Base-by-base conservation (phyloP, 805 yeast species). In the Hanseniaspora pseudoguilliermondii region DNA sequence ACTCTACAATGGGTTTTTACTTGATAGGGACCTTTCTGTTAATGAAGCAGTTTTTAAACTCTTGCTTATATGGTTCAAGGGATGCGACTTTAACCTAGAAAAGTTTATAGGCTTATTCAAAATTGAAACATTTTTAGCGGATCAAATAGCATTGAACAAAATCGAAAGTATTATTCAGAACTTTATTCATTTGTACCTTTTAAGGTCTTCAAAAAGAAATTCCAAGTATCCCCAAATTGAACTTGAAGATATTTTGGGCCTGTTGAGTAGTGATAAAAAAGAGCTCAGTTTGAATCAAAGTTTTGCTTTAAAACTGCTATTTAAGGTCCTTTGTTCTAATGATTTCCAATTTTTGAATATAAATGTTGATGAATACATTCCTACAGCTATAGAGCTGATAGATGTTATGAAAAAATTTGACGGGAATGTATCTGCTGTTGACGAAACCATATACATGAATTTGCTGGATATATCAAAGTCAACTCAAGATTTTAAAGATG, bases 401-500 rank as follows among this genome's bases (percentile, higher is more conserved):
- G 43, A 53, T 6, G 6, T 53, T 2, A 25, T 53, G 35, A 53
- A 46, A 16, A 29, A 38, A n/a, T 53, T 21, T 35, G 23, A 44
- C 29, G 35, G 34, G 7, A 32, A 29, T 9, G 25, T 15, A 11
- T 44, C 50, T 39, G 2, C 36, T 16, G 20, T 21, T 2, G 40
- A 35, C 8, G 48, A 46, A 39, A n/a, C 47, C 3, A 39, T 53
- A 16, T 53, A 23, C 38, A 43, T 53, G 56, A 38, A 46, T 23
- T 32, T 53, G 21, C 29, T 53, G 34, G 50, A 53, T 23, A 32
- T 46, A 29, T 39, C 56, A 13, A 39, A 38, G 21, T 18, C 27
- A 4, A 46, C 47, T 0, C 56, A 53, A 39, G 95, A 85, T 65
- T 83, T 79, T 62, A 79, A 82, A 58, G 95, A 85, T 66, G 89